Evolutionary conservation across 305 asterid species (phyloP), one percentile per base, ranked within the genome.

Genomic region (Plantago coronopus): DNA sequence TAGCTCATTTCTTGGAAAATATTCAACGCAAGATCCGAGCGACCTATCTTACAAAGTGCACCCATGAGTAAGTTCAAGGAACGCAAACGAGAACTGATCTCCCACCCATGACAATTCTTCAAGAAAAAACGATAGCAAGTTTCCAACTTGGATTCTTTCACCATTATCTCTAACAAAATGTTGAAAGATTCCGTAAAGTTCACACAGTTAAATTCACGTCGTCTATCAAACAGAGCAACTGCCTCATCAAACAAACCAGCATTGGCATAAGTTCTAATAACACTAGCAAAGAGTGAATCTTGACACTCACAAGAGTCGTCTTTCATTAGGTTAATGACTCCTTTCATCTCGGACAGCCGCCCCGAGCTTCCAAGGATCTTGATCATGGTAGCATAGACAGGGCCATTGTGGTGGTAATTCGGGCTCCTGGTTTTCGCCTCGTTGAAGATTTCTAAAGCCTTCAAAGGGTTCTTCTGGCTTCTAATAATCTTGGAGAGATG

Each of bases 1-100:
- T 74, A 58, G 34, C 73, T 72, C 96, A 91, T 91, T 78, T 91
- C 98, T 70, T 79, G 98, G 65, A 88, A 86, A 43, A 91, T 62
- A 53, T 74, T 68, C 70, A 78, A 62, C 0, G 98, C 96, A 22
- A 88, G 95, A 64, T 91, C 98, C 13, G 96, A 81, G 9, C 83
- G 83, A 48, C 76, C 64, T 22, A 77, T 61, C 72, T 48, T 69
- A 65, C 98, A 91, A 29, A 91, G 91, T 48, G 86, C 79, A 54
- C 44, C 66, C 76, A 91, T 82, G 19, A 91, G 76, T 66, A 82
- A 59, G 57, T 85, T 87, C 74, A 87, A 68, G 59, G 84, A 76
- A 62, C 38, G 72, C 13, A 66, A 74, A 50, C 86, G 70, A 12
- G 82, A 79, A 69, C 76, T 87, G 42, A 87, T 83, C 69, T 84